Evolutionary conservation across 345 rosid species (phyloP), one percentile per base, ranked within the genome.

Genomic region (Draba incana): DNA sequence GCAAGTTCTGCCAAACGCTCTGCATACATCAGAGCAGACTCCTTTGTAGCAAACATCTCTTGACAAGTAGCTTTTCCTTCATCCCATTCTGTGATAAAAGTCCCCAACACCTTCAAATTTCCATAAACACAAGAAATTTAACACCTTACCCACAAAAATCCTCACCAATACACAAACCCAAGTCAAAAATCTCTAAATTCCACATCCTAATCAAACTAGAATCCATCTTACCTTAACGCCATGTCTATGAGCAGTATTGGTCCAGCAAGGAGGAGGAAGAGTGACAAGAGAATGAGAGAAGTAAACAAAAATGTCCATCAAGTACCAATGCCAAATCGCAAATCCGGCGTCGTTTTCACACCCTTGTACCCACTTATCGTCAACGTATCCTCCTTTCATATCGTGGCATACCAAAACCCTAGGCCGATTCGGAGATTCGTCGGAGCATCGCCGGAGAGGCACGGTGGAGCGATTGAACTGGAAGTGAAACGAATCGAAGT

Each of bases 231-330:
- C 98, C 88, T 84, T 85, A 64, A 90, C 93, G 2, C 98, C 98
- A 74, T 90, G 97, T 44, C 78, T 84, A 44, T 90, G 97, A 78
- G 96, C 98, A 63, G 96, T 77, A 59, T 90, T 92, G 14, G 84
- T 86, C 98, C 97, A 92, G 46, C 93, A 83, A 58, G 98, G 97
- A 58, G 98, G 97, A 8, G 97, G 97, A 79, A 92, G 56, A 14
- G 97, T 85, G n/a, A 88, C 89, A 62, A 92, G 67, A 55, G 65
- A 48, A 70, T 92, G 97, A 2, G 98, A 83, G 58, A 92, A 92
- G 60, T 90, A 88, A 39, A 92, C 93, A 51, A 88, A 92, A 43
- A 92, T 57, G 56, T 92, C 97, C 78, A 92, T 85, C 86, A 90
- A 82, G 64, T 90, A 77, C 98, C 98, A 90, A 79, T 92, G 97